phyloP scores from a whole-genome alignment of 2,329 filamentous ascomycete species.

The Chaetomiaceae sp. region DNA sequence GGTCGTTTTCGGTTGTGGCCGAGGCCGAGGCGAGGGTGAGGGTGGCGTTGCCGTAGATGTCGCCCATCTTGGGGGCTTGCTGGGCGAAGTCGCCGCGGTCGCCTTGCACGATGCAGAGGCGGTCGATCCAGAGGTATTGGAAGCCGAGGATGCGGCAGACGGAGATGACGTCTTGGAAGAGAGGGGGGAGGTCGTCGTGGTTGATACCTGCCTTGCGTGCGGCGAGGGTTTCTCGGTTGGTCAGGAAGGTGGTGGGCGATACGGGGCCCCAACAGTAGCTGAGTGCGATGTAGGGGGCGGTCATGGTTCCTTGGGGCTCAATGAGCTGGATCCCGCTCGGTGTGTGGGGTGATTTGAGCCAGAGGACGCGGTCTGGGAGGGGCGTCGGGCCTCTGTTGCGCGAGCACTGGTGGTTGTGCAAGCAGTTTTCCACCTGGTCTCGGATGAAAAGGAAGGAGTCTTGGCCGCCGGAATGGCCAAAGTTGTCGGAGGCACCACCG shows the following conservation, averaged over 20 bases:
- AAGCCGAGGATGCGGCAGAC: not conserved
- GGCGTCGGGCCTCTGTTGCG: not conserved
- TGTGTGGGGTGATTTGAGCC: not conserved
- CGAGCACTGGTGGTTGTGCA: not conserved
- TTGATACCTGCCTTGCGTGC: not conserved
- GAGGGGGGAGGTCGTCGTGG: conserved; percentile 1
- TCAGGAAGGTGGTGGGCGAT: not conserved
- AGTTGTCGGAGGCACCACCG: not conserved
- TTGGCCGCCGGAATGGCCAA: not conserved
- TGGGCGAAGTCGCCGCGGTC: not conserved
- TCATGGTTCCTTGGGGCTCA: not conserved
- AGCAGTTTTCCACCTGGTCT: not conserved
- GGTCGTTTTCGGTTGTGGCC: conserved; percentile 1
- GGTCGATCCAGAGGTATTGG: conserved; percentile 13
- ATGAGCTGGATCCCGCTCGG: conserved; percentile 4
- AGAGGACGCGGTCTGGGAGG: conserved; percentile 8
- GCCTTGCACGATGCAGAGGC: conserved; percentile 12
- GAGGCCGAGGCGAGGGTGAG: conserved; percentile 7
- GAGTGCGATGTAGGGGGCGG: not conserved
- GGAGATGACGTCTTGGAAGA: conserved; percentile 3
- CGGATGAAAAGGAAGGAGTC: conserved; percentile 3
- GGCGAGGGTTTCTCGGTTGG: not conserved
- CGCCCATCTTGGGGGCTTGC: conserved; percentile 10
- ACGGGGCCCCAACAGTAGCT: conserved; percentile 10
- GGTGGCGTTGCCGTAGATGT: conserved; percentile 7